Base-by-base conservation (phyloP, 2,329 filamentous ascomycete genomes). In the Alternaria brassicicola region DNA sequence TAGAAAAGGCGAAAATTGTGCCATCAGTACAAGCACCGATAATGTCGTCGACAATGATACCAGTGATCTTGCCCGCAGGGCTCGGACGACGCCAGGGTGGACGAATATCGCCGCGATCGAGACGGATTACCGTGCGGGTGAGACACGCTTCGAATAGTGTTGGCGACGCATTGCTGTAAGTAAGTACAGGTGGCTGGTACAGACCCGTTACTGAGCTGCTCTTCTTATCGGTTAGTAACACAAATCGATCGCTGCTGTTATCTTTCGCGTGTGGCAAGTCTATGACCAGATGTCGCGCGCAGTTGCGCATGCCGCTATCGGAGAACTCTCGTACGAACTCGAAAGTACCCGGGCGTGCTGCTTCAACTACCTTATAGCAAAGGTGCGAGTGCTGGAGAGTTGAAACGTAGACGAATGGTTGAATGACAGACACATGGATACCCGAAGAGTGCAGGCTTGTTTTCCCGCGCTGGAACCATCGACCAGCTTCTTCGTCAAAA, bases 1-100 rank as follows among this genome's bases (percentile, higher is more conserved):
- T 78, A 1, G 85, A 85, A 66, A 97, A 89, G 15, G 79, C 74
- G 41, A 82, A 80, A 13, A 87, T 68, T 1, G 81, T 79, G 31
- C 85, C 85, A 55, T 85, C 83, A 52, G 81, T 78, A 46, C 81
- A 81, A 21, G 80, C 80, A 23, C 82, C 80, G 13, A 86, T 65
- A 25, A 84, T 79, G 30, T 85, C 75, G 38, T 82, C 78, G n/a
- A 73, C 69, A 0, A 80, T 68, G 23, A 84, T 64, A 39, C 80
- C 79, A 71, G 25, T 39, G 19, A 26, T 15, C 72, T 70, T 45
- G 10, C 50, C 33, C 4, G 52, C 36, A 4, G 41, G 52, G 26
- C 31, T 54, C 13, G 64, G 56, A 8, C 67, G 67, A 15, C 71
- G 73, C 78, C 76, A 78, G 2, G 69, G 55, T 60, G 79, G 57